Percentiles rank a stretch among this genome's conserved stretches.
Conservation (phyloP, 2,329 filamentous ascomycete species). For the Cercospora brassicicola region DNA sequence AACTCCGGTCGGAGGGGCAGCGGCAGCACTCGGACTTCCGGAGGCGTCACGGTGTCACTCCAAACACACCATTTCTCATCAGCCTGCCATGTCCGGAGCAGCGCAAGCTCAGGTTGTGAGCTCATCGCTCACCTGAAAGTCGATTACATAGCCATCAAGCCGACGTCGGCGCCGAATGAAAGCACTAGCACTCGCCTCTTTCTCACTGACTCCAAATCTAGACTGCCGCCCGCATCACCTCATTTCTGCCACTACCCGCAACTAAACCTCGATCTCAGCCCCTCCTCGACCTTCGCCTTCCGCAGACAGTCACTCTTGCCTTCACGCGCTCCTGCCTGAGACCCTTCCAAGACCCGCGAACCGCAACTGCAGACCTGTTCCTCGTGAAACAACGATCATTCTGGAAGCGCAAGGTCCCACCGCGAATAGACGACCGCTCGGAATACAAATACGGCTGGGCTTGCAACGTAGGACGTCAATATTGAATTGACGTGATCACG, state of each 20-base stretch:
- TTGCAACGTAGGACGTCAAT: conserved; percentile 37
- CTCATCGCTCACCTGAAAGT: not conserved
- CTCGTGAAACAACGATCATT: not conserved
- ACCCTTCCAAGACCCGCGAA: not conserved
- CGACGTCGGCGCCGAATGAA: not conserved
- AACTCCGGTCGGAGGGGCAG: not conserved
- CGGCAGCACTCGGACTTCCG: conserved; percentile 8
- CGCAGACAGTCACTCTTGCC: not conserved
- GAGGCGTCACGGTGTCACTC: not conserved
- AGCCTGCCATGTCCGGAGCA: not conserved
- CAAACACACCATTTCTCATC: not conserved
- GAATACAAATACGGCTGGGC: conserved; percentile 36
- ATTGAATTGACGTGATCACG: conserved; percentile 32
- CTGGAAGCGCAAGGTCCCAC: not conserved
- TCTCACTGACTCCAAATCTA: conserved; percentile 1
- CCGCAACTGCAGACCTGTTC: not conserved
- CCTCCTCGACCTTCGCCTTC: not conserved
- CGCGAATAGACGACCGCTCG: conserved; percentile 9
- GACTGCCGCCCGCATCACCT: conserved; percentile 1
- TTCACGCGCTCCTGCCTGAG: not conserved
- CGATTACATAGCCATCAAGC: not conserved
- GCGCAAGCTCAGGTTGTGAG: not conserved
- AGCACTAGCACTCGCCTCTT: not conserved
- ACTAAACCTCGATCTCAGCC: not conserved
- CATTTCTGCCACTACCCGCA: not conserved